Conservation (phyloP, 2,329 filamentous ascomycete species). For the Dothistroma septosporum region DNA sequence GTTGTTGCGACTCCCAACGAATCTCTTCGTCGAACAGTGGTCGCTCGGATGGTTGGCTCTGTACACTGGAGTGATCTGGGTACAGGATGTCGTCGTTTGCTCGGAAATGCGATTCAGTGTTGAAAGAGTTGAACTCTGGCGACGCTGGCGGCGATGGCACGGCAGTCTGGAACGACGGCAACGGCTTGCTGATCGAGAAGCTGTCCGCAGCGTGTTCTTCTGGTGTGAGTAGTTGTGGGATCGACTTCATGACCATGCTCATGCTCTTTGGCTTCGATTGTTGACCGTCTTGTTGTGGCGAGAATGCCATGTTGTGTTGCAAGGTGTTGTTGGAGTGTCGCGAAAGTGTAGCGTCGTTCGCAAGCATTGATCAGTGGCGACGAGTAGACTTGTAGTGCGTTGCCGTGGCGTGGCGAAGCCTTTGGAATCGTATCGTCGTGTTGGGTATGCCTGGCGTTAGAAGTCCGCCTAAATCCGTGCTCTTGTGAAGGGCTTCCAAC, state of each 20-base stretch:
- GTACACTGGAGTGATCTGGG: constrained; percentile 12
- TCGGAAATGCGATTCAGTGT: constrained; percentile 9
- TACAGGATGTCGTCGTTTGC: constrained; percentile 22
- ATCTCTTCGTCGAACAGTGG: constrained; percentile 7
- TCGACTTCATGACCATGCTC: not conserved
- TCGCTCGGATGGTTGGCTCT: constrained; percentile 1
- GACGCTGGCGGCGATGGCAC: constrained; percentile 22
- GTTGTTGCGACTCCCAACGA: constrained; percentile 3
- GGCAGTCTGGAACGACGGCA: constrained; percentile 10
- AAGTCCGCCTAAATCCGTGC: constrained; percentile 21
- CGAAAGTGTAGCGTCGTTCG: constrained; percentile 1
- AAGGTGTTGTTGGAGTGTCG: constrained; percentile 2
- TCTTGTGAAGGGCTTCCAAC: not conserved
- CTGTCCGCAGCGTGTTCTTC: constrained; percentile 21
- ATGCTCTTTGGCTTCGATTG: not conserved
- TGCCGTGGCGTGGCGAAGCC: constrained; percentile 18
- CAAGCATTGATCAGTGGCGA: constrained; percentile 9
- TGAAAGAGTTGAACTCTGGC: constrained; percentile 18
- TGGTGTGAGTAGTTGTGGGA: constrained; percentile 16
- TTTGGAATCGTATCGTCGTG: constrained; percentile 16
- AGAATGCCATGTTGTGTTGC: constrained; percentile 16
- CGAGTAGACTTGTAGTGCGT: constrained; percentile 13
- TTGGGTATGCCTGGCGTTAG: constrained; percentile 10
- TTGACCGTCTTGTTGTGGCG: constrained; percentile 2
- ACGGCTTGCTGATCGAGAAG: constrained; percentile 13